Evolutionary conservation across 1,139 yeast species (phyloP), one percentile per base, ranked within the genome.

Genomic region (Zygosaccharomyces sapae): DNA sequence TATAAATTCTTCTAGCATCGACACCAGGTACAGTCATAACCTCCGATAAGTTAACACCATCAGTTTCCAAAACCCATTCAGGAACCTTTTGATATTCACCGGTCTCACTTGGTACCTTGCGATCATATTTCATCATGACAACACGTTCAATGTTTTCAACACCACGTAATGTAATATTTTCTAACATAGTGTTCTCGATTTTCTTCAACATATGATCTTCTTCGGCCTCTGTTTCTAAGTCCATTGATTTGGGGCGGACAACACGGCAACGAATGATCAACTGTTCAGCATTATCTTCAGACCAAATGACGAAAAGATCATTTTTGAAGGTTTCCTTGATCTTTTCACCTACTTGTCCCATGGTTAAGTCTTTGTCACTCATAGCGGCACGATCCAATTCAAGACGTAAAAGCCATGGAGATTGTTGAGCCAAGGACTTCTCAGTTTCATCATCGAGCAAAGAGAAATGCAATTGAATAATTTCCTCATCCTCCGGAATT

Each of bases 51-150:
- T 92, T 94, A 48, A 88, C 92, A 75, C 99, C 99, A 72, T 94
- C 98, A 2, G 98, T 90, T 77, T 94, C 99, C 69, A 94, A 77
- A 33, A 89, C 97, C 97, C 97, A 92, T 68, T 92, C 97, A 67
- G 88, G 90, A 53, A 86, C 85, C 70, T 87, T 92, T 54, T 80
- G 79, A 64, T 74, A 92, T 55, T 88, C 97, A 61, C 98, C 98
- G 44, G 84, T 76, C 47, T 75, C 83, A 67, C 86, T 95, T 40
- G 92, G 88, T 41, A 77, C 70, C 59, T 81, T 84, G 51, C 81
- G 79, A 68, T 90, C 92, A 63, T 89, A 92, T 67, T 90, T 94
- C 90, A 89, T 89, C 81, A 80, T 70, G 30, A 70, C 74, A 34
- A 70, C 92, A 82, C 96, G 87, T 40, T 88, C 79, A 56, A 94